Base-by-base conservation (phyloP, 768 basidiomycete genomes). In the Cubamyces sp. region DNA sequence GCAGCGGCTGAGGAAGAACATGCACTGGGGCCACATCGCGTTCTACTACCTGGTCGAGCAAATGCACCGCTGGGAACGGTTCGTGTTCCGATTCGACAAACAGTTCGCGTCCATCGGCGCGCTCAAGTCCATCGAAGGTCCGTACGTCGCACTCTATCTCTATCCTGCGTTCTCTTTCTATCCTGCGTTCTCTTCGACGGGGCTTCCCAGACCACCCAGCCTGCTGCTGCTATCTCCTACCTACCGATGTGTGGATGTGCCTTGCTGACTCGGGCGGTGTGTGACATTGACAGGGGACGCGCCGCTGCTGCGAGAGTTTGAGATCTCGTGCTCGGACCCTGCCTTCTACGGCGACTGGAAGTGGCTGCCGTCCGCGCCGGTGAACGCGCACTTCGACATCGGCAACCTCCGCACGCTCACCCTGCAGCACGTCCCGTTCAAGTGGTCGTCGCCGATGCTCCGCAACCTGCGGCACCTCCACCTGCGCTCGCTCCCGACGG, bases 61-160 rank as follows among this genome's bases (percentile, higher is more conserved):
- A 71, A 92, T 92, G 85, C 85, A 85, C 65, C 82, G 91, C 28
- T 93, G 91, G 91, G 81, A 89, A 69, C 80, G 90, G 23, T 93
- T 93, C 67, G 82, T 92, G 12, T 92, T 93, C 68, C 78, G 87
- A 43, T 92, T 90, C 66, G 89, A 91, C 69, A 87, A 84, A 71
- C 87, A 87, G 37, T 92, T 92, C 73, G 75, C 84, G 18, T 90
- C 90, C 3, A 83, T 91, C 76, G 78, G 79, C 60, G 90, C 91
- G 8, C 79, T 93, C 64, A 88, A 88, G 71, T 83, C 86, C 18
- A 86, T 92, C 67, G 82, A 80, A 54, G 89, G 90, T 90, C 62
- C 49, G 84, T 75, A 34, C 34, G 34, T 11, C 34, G 34, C 34
- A 34, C 40, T 51, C 45, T 15, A 43, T 45, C 28, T 47, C 34